These are phyloP conservation scores for Paramecium caudatum DNA, from an alignment of 73 alveolate genomes.

Conservation along the genomic window DNA sequence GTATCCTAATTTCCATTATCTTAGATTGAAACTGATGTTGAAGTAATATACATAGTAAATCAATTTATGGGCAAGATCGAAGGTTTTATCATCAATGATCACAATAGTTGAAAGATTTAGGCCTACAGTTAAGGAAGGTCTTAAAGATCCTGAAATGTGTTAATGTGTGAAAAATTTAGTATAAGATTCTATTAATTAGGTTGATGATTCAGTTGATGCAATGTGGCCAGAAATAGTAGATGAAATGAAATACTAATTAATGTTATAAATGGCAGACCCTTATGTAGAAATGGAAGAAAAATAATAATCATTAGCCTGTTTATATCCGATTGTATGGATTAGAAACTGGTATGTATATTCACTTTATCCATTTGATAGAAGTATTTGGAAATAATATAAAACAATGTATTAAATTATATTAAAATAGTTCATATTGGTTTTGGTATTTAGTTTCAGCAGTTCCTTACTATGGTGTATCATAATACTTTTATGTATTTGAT, in stretches of 20 bases:
- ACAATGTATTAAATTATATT: conserved; percentile 7
- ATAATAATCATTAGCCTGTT: neutral
- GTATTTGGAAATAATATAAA: conserved; percentile 69
- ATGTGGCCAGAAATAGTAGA: conserved; percentile 71
- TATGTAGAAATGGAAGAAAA: conserved; percentile 55
- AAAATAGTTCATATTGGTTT: conserved; percentile 69
- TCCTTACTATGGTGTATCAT: conserved; percentile 70
- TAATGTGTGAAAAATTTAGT: conserved; percentile 61
- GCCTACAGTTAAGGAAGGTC: conserved; percentile 67
- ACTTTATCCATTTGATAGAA: conserved; percentile 65
- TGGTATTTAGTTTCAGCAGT: conserved; percentile 37
- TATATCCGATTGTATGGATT: conserved; percentile 30
- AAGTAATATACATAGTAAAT: conserved; percentile 40
- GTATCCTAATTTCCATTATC: neutral
- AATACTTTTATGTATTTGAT: conserved; percentile 66
- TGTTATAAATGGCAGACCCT: conserved; percentile 66
- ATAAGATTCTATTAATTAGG: neutral
- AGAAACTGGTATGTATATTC: conserved; percentile 73
- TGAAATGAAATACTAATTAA: conserved; percentile 71
- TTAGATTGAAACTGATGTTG: conserved; percentile 46
- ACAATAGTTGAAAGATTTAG: conserved; percentile 56
- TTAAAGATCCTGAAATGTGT: conserved; percentile 78
- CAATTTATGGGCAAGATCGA: conserved; percentile 66
- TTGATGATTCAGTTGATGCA: conserved; percentile 75
- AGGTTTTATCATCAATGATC: conserved; percentile 55